A percentile compares a stretch with the other conserved stretches of the same genome.
These are phyloP conservation scores for Schizochytrium sp. DNA, from an alignment of 108 stramenopile species.

Conservation along the genomic window DNA sequence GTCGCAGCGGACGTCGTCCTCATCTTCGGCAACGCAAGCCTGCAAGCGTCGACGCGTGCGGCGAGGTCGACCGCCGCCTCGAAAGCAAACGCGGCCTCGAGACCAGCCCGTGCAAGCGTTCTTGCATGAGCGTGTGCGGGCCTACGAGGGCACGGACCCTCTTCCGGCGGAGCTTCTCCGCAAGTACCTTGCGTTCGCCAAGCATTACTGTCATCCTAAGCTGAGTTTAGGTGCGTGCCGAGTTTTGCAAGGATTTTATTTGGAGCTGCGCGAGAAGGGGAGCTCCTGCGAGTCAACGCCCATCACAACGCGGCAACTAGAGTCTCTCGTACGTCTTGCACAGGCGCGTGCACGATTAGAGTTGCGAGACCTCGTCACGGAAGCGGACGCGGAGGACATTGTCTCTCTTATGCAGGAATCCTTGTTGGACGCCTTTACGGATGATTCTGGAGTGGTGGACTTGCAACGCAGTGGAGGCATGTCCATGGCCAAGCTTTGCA, in stretches of 20 bases:
- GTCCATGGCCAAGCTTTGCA: slow-evolving; percentile 26
- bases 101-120: background rate
- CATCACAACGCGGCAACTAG: slow-evolving; percentile 93
- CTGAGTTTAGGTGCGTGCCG: slow-evolving; percentile 70
- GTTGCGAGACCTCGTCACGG: slow-evolving; percentile 73
- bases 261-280: slow-evolving; percentile 64
- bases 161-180: slow-evolving; percentile 55
- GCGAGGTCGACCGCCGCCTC: background rate
- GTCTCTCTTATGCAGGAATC: slow-evolving; percentile 65
- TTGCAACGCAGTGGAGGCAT: slow-evolving; percentile 24
- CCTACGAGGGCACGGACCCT: slow-evolving; percentile 28
- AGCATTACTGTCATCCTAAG: slow-evolving; percentile 79
- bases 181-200: slow-evolving; percentile 91
- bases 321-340: slow-evolving; percentile 78
- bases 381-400: slow-evolving; percentile 92
- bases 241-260: slow-evolving; percentile 74
- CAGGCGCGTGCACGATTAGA: slow-evolving; percentile 93
- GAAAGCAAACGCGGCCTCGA: background rate
- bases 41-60: background rate
- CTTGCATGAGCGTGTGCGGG: background rate
- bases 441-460: slow-evolving; percentile 43
- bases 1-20: too few species aligned
- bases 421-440: slow-evolving; percentile 41
- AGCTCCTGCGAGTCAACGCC: slow-evolving; percentile 62
- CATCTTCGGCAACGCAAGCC: background rate